These are phyloP conservation scores for Fimicolochytrium jonesii DNA, from an alignment of 192 early-diverging fungal genomes.

Conservation along the genomic window DNA sequence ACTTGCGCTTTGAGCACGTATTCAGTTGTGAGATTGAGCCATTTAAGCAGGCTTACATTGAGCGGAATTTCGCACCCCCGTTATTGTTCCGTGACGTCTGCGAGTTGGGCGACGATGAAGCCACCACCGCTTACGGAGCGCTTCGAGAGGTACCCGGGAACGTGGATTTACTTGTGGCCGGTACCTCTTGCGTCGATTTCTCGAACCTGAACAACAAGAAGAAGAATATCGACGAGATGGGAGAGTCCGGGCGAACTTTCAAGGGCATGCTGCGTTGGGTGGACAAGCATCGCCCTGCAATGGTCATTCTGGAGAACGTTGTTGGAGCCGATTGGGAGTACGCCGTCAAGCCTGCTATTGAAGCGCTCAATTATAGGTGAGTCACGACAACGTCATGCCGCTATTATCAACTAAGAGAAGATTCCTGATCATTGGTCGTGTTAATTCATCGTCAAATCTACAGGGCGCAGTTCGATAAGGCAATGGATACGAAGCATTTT, in stretches of 20 bases:
- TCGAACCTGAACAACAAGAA: constrained; percentile 46
- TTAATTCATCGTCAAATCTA: too few relatives aligned
- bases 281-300: constrained; percentile 29
- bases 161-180: constrained; percentile 42
- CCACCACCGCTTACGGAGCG: constrained; percentile 43
- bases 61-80: constrained; percentile 45
- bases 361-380: neutral
- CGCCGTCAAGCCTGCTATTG: neutral
- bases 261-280: constrained; percentile 43
- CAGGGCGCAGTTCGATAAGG: too few relatives aligned
- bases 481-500: constrained; percentile 45
- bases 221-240: constrained; percentile 26
- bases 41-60: constrained; percentile 52
- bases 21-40: constrained; percentile 50
- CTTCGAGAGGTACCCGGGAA: constrained; percentile 32
- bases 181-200: constrained; percentile 49
- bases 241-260: constrained; percentile 47
- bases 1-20: constrained; percentile 36
- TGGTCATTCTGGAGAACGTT: constrained; percentile 47
- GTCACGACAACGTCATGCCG: neutral
- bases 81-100: constrained; percentile 44
- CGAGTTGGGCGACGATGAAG: constrained; percentile 32
- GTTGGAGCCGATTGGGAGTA: constrained; percentile 34
- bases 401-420: too few relatives aligned
- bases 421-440: too few relatives aligned